phyloP scores from a whole-genome alignment of 2,329 filamentous ascomycete species.

The Dichotomopilus funicola region DNA sequence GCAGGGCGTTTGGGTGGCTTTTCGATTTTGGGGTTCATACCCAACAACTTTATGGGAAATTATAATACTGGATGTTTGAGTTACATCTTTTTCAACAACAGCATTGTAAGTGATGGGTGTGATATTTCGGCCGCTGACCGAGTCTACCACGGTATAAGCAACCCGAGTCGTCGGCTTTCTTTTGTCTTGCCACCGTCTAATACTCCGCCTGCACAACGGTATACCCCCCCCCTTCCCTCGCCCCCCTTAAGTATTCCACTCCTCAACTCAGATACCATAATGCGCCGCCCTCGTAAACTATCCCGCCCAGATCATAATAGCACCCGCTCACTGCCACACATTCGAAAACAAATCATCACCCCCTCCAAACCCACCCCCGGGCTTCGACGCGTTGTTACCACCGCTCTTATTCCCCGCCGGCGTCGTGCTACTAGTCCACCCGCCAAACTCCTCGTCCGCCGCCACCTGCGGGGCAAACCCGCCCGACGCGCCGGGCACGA shows the following conservation, averaged over 20 bases:
- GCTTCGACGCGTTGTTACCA: slow-evolving; percentile 41
- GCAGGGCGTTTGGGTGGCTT: slow-evolving; percentile 5
- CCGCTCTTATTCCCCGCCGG: slow-evolving; percentile 25
- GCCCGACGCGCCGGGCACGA: slow-evolving; percentile 56
- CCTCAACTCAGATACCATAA: neutral
- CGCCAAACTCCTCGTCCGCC: slow-evolving; percentile 91
- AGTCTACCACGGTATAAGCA: neutral
- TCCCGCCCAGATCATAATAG: neutral
- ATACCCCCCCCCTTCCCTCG: no score
- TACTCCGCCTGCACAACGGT: no score
- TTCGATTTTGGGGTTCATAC: neutral
- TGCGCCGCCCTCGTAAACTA: neutral
- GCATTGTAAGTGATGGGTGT: neutral
- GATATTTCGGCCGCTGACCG: neutral
- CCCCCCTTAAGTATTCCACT: no score
- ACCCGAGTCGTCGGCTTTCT: neutral
- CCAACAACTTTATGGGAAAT: neutral
- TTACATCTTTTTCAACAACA: no score
- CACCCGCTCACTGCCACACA: slow-evolving; percentile 67
- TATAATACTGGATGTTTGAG: neutral
- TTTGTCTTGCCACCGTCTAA: neutral
- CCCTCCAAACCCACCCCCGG: slow-evolving; percentile 54
- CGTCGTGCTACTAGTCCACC: slow-evolving; percentile 73
- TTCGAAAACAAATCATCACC: slow-evolving; percentile 91
- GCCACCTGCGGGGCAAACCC: slow-evolving; percentile 69